Base-by-base conservation (phyloP, 2,329 filamentous ascomycete species). In the Alternaria atra region DNA sequence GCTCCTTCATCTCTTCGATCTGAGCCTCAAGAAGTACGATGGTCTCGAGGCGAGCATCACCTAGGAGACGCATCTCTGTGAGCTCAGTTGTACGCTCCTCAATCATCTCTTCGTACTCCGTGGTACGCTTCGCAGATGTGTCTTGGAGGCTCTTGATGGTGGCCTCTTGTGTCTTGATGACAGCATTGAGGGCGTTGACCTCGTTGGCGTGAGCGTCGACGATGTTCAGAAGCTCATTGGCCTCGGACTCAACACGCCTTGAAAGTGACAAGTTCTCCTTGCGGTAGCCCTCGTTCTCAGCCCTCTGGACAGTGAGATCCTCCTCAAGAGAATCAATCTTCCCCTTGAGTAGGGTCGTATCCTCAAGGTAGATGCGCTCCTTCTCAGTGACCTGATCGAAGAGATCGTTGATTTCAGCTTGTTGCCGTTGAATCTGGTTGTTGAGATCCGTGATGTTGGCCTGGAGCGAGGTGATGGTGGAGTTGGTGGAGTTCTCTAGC, bases 381-480 rank as follows among this genome's bases (percentile, higher is more conserved):
- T 69, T 70, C 69, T 70, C 60, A 57, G 60, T 67, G 15, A 69
- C 67, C 25, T 73, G 65, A 46, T 71, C 72, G 6, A 55, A 63
- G 40, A 82, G 73, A n/a, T 66, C 59, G 15, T 73, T 72, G 55
- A 82, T 80, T 46, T 80, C 76, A 47, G 70, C 68, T 46, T 81
- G 76, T 37, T 78, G 74, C 10, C 75, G 75, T 12, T 73, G 71
- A 20, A 81, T 71, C 10, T 80, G 72, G 52, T 80, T 79, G 57
- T 77, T 77, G 64, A 82, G 78, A 27, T 77, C 76, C 4, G 72
- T 73, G 58, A 83, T 82, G 47, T 80, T 78, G 25, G 74, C 73
- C 42, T 75, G 68, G 4, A 79, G 66, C 6, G 73, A 69, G 3
- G 65, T 67, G 46, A 77, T 77, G 20, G 71, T 72, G 4, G 70